Evolutionary conservation across 768 basidiomycete genomes (phyloP), one percentile per base, ranked within the genome.

Genomic region (Coprinellus micaceus): DNA sequence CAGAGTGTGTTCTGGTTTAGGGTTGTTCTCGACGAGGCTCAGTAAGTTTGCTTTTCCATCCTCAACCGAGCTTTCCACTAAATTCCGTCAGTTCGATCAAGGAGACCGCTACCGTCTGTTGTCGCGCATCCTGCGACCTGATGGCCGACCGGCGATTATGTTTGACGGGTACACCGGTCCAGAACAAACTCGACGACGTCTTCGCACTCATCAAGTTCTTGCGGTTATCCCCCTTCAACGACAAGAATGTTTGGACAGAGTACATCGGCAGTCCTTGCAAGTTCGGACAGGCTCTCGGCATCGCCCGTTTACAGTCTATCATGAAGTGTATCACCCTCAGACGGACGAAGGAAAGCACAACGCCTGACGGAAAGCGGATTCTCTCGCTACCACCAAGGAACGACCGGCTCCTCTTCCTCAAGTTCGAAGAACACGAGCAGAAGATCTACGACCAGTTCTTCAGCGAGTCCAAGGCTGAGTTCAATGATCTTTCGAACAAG

Each of bases 171-270:
- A 99, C 97, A 7, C 97, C 97, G 1, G 94, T 99, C 36, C 97
- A 99, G 75, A 99, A 99, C 79, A 97, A 96, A 71, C 83, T 98
- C 52, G 97, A 98, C 73, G 97, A 99, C 67, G 89, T 99, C 49
- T 98, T 89, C 70, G 97, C 97, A 4, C 78, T 99, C 57, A 86
- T 99, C 79, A 97, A 97, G 72, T 98, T 99, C 74, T 74, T 99
- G 53, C 88, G 94, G 21, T 71, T 98, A 63, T 81, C 85, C 22
- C 97, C 97, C 1, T 88, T 98, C 62, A 91, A 97, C 66, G 94
- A 98, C 69, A 95, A 95, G 72, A 85, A 84, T 54, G 72, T 86
- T 12, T 99, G 97, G 94, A 94, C 88, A 22, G 90, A 95, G 65
- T 92, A 82, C 69, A 91, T 99, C 62, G 91, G 94, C 56, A 85